Evolutionary conservation across 345 rosid species (phyloP).

Genomic region (Rhodomyrtus tomentosa): DNA sequence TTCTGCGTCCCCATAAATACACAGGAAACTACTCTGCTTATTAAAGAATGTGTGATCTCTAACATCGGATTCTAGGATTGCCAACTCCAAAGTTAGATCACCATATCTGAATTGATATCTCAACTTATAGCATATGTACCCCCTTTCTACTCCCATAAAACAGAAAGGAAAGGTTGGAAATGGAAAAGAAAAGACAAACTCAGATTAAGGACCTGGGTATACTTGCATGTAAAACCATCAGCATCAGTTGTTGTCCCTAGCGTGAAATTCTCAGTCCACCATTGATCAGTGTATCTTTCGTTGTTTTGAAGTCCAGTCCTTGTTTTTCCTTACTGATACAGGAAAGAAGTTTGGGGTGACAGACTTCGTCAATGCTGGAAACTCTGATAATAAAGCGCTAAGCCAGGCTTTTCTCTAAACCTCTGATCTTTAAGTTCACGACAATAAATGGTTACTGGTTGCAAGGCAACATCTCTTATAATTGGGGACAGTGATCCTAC

Average conservation of each 20-base stretch:
- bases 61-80: not conserved
- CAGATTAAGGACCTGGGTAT: not conserved
- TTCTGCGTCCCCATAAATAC: not conserved
- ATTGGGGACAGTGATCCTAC: not conserved
- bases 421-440: not conserved
- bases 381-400: conserved; percentile 29
- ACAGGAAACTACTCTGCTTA: not conserved
- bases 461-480: not conserved
- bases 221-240: not conserved
- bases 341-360: conserved; percentile 67
- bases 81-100: not conserved
- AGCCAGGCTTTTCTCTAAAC: conserved; percentile 40
- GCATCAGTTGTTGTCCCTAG: not conserved
- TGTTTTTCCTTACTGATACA: conserved; percentile 5
- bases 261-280: not conserved
- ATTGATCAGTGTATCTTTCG: not conserved
- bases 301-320: not conserved
- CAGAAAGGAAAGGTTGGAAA: not conserved
- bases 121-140: not conserved
- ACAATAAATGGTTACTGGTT: not conserved
- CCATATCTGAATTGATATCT: not conserved
- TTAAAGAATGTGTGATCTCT: not conserved
- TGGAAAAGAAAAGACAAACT: not conserved
- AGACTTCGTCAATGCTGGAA: conserved; percentile 50
- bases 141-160: not conserved